Conservation (phyloP, 495 filamentous ascomycete genomes). For the Tetracladium setigerum region DNA sequence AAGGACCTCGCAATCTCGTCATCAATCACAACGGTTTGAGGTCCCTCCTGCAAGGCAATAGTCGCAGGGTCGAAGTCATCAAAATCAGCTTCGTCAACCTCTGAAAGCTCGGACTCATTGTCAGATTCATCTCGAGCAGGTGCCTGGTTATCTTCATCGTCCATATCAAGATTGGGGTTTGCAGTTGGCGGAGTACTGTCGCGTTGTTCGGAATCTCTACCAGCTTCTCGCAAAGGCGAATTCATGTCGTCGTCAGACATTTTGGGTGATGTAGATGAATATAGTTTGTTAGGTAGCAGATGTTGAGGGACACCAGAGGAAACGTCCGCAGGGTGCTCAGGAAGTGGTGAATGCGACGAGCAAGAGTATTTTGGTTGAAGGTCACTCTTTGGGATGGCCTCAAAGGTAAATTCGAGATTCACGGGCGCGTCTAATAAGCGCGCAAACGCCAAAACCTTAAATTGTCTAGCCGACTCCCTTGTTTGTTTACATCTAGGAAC, state of each 20-base stretch:
- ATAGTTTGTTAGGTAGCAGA: neutral
- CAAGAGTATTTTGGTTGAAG: no score
- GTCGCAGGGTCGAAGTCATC: slow-evolving; percentile 79
- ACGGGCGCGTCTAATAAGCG: no score
- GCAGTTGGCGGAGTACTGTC: slow-evolving; percentile 28
- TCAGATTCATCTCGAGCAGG: slow-evolving; percentile 45
- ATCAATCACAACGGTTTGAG: slow-evolving; percentile 67
- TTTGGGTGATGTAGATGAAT: neutral
- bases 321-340: no score
- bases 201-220: slow-evolving; percentile 40
- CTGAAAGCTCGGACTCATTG: slow-evolving; percentile 80
- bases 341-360: no score
- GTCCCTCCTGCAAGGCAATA: slow-evolving; percentile 68
- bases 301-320: no score
- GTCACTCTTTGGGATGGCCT: no score
- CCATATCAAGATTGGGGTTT: slow-evolving; percentile 24
- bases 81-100: slow-evolving; percentile 93
- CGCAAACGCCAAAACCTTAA: slow-evolving; percentile 9
- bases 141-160: slow-evolving; percentile 26
- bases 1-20: slow-evolving; percentile 72
- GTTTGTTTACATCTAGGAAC: slow-evolving; percentile 11
- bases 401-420: no score
- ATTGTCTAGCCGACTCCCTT: neutral
- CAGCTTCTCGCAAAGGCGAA: slow-evolving; percentile 33
- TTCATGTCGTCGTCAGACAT: slow-evolving; percentile 27